Conservation (phyloP, 2,329 filamentous ascomycete genomes). For the Cytospora leucostoma region DNA sequence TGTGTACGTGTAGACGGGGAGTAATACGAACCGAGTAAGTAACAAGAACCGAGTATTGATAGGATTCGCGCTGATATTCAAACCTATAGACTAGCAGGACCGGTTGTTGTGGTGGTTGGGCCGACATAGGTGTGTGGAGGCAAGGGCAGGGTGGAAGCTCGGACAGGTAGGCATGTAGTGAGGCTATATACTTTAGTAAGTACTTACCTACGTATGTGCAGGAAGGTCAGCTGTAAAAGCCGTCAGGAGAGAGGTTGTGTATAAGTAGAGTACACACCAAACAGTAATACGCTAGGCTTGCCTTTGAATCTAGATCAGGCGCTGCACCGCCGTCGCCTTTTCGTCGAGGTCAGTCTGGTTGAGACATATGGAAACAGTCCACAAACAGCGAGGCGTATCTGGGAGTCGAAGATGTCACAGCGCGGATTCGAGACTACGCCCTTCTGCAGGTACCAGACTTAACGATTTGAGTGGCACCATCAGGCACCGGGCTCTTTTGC, state of each 20-base stretch:
- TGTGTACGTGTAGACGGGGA: background rate
- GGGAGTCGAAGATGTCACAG: background rate
- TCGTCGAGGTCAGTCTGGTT: conserved; percentile 29
- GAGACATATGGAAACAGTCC: conserved; percentile 32
- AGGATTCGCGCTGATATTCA: background rate
- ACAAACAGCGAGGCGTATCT: conserved; percentile 22
- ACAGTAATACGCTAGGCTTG: too few relatives aligned
- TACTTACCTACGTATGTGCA: too few relatives aligned
- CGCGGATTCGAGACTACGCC: too few relatives aligned
- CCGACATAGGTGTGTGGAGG: background rate
- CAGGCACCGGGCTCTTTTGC: too few relatives aligned
- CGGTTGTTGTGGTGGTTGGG: background rate
- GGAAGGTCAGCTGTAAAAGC: too few relatives aligned
- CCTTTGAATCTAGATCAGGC: too few relatives aligned
- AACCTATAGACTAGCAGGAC: background rate
- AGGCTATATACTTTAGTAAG: too few relatives aligned
- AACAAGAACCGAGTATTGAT: background rate
- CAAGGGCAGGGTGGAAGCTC: background rate
- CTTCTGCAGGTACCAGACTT: too few relatives aligned
- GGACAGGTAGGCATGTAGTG: background rate
- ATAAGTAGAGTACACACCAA: too few relatives aligned
- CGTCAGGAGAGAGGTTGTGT: too few relatives aligned
- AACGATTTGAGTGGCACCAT: too few relatives aligned
- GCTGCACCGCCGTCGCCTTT: conserved; percentile 27
- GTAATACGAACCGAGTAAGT: too few relatives aligned